A percentile compares a stretch with the other conserved stretches of the same genome.
These are phyloP conservation scores for Collybiopsis luxurians DNA, from an alignment of 768 basidiomycete species.

Conservation along the genomic window DNA sequence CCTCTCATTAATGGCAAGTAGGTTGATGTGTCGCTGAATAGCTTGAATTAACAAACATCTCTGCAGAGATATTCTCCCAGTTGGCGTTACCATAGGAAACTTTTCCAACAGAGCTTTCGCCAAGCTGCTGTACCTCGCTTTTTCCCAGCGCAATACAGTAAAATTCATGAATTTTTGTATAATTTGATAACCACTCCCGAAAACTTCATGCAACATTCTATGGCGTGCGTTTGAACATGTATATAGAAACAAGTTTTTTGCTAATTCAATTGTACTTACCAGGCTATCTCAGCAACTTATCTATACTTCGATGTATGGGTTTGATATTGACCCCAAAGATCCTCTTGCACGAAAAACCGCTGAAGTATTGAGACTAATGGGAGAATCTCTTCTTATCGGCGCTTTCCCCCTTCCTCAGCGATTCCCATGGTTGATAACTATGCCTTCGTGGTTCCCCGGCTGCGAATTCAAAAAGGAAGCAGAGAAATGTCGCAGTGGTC, in stretches of 20 bases:
- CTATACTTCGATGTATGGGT: background rate
- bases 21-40: background rate
- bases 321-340: background rate
- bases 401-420: slow-evolving; percentile 15
- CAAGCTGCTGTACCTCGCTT: background rate
- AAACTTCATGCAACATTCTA: background rate
- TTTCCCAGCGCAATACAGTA: background rate
- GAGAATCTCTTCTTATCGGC: slow-evolving; percentile 25
- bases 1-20: background rate
- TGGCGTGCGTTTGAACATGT: too few relatives aligned
- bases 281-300: background rate
- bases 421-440: background rate
- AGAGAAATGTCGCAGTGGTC: slow-evolving; percentile 14
- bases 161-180: background rate
- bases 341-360: background rate
- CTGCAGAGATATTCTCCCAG: background rate
- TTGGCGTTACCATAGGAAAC: background rate
- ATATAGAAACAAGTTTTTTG: background rate
- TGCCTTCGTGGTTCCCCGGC: slow-evolving; percentile 30
- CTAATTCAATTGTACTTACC: background rate
- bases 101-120: background rate
- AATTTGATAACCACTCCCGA: background rate
- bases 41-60: background rate
- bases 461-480: slow-evolving; percentile 28
- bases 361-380: slow-evolving; percentile 6